Evolutionary conservation across 108 stramenopile species (phyloP).

Genomic region (Tribonema minus): DNA sequence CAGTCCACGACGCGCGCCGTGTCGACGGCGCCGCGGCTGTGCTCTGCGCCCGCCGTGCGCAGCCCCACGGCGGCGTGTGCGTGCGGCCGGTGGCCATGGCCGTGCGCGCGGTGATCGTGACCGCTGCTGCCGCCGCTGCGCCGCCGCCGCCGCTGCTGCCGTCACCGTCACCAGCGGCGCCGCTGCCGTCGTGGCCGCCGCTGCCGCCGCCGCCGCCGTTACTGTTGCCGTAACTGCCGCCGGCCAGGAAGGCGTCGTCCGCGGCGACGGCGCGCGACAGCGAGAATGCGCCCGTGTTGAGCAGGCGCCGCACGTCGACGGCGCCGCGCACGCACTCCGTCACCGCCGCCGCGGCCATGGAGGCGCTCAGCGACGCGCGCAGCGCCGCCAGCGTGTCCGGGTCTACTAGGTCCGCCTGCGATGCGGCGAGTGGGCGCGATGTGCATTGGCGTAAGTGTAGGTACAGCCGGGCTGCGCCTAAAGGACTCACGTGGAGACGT

Average conservation of each 20-base stretch:
- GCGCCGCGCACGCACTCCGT: slow-evolving; percentile 15
- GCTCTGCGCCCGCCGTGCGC: slow-evolving; percentile 16
- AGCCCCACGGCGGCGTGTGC: slow-evolving; percentile 16
- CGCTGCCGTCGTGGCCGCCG: too few relatives aligned
- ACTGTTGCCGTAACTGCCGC: too few relatives aligned
- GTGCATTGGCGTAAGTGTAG: too few relatives aligned
- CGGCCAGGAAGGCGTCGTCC: background rate
- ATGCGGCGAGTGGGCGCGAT: too few relatives aligned
- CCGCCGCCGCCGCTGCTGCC: too few relatives aligned
- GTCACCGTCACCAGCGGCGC: too few relatives aligned
- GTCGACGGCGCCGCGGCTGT: slow-evolving; percentile 4
- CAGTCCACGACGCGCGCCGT: slow-evolving; percentile 2
- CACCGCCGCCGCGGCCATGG: slow-evolving; percentile 13
- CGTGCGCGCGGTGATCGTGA: too few relatives aligned
- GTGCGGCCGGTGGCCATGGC: background rate
- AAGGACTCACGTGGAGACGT: too few relatives aligned
- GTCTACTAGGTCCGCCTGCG: background rate
- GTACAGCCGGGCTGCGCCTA: too few relatives aligned
- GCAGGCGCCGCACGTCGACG: slow-evolving; percentile 16
- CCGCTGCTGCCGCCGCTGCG: background rate
- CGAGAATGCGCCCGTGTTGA: slow-evolving; percentile 33
- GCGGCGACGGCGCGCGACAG: slow-evolving; percentile 20
- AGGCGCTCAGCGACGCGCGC: background rate
- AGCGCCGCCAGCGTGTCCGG: background rate
- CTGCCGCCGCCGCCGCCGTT: too few relatives aligned